Base-by-base conservation (phyloP, 2,329 filamentous ascomycete species). In the Cytospora mali region DNA sequence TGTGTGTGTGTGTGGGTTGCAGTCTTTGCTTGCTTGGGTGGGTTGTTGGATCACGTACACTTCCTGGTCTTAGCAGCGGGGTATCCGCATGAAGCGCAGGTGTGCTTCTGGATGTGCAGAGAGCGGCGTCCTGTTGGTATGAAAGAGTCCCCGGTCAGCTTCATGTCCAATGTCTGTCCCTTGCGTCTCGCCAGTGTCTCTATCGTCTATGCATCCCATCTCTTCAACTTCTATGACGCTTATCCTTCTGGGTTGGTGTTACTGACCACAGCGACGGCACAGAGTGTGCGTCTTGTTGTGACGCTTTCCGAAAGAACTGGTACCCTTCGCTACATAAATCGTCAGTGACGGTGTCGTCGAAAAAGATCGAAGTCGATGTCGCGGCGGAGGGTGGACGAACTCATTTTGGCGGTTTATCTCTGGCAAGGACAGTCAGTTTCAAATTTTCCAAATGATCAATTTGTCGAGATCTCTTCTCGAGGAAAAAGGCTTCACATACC, bases 71-170 rank as follows among this genome's bases (percentile, higher is more conserved):
- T 97, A 81, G 95, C 95, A 79, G 93, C 84, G 78, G 95, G 95
- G 85, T 97, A 99, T 80, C 93, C 95, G 87, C 95, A 99, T 71
- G 84, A 84, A 74, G 94, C 81, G 86, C 95, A 99, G 78, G 93
- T 96, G 83, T 97, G 90, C 91, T 99, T 99, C 87, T 99, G 95
- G 84, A 98, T 89, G 90, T 99, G 95, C 82, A 97, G 89, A 76
- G 95, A 97, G 79, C 95, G 93, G 80, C 91, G 90, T 83, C 94
- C 93, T 96, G 75, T 61, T 69, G 64, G 46, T 66, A 67, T 63
- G 63, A 42, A 50, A 58, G 58, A 61, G 53, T 58, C 64, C 25
- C 50, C 50, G 29, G 71, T 73, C 67, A 72, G 71, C 69, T 62
- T 46, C 42, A 46, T 46, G 42, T 52, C 28, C 10, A 55, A 54